Percentiles rank a stretch among this genome's conserved stretches.
Conservation (phyloP, 148 eudicot genomes). For the Polygonum maritimum region DNA sequence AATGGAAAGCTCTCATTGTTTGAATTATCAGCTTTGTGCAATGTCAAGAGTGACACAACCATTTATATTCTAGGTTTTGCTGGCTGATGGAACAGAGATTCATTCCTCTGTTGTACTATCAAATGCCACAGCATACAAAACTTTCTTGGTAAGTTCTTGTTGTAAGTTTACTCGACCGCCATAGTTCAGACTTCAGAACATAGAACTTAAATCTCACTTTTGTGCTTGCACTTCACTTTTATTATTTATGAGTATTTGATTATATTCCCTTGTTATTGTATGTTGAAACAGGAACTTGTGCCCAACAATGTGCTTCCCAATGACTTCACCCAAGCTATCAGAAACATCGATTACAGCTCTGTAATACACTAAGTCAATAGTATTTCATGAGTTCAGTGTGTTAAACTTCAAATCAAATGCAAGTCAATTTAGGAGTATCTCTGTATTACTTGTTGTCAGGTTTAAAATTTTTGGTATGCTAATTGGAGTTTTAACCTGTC, state of each 20-base stretch:
- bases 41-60: neutral
- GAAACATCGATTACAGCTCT: constrained; percentile 71
- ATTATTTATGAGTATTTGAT: neutral
- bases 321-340: constrained; percentile 47
- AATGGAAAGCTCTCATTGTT: neutral
- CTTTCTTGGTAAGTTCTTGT: constrained; percentile 59
- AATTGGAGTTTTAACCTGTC: constrained; percentile 14
- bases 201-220: neutral
- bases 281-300: constrained; percentile 57
- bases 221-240: neutral
- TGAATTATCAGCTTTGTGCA: constrained; percentile 1
- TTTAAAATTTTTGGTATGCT: neutral
- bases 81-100: constrained; percentile 75
- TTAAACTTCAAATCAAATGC: neutral
- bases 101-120: constrained; percentile 76
- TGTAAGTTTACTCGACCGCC: neutral
- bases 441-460: neutral
- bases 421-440: constrained; percentile 32
- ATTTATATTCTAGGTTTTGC: constrained; percentile 43
- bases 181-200: neutral
- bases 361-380: constrained; percentile 33
- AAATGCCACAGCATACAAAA: constrained; percentile 85
- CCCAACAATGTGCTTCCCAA: constrained; percentile 63
- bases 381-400: neutral
- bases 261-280: neutral